Percentiles rank a stretch among this genome's conserved stretches.
Evolutionary conservation across 257 asterid genomes (phyloP).

Genomic region (Solanum phureja): DNA sequence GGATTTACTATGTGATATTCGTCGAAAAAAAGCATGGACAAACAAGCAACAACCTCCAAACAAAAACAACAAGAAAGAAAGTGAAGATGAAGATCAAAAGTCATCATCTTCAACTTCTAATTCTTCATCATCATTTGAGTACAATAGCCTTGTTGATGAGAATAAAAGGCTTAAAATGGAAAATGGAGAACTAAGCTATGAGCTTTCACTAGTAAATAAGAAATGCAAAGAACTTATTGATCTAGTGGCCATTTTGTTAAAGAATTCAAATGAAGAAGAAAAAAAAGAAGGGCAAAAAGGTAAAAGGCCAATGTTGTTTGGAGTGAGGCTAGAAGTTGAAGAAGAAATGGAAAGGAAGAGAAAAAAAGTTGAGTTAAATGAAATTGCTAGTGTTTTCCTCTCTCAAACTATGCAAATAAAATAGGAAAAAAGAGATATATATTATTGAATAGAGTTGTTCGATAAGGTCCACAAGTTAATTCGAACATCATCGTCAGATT

Average conservation of each 20-base stretch:
- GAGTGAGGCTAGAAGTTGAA: conserved; percentile 57
- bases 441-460: neutral
- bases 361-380: conserved; percentile 28
- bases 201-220: conserved; percentile 50
- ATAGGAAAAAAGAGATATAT: neutral
- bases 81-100: conserved; percentile 48
- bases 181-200: conserved; percentile 46
- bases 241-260: conserved; percentile 29
- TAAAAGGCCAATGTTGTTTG: conserved; percentile 65
- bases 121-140: conserved; percentile 38
- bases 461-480: neutral
- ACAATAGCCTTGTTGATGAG: conserved; percentile 53
- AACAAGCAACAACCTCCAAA: conserved; percentile 30
- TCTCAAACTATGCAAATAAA: conserved; percentile 38
- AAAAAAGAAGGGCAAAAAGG: neutral
- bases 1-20: conserved; percentile 55
- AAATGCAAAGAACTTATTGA: conserved; percentile 72
- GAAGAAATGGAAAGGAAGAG: conserved; percentile 47
- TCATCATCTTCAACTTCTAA: conserved; percentile 54
- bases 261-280: neutral
- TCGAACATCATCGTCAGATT: too few relatives aligned
- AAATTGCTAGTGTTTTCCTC: conserved; percentile 17
- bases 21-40: conserved; percentile 59
- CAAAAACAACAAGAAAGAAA: conserved; percentile 1
- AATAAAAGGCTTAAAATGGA: conserved; percentile 66